Base-by-base conservation (phyloP, 2,329 filamentous ascomycete species). In the Capronia coronata region DNA sequence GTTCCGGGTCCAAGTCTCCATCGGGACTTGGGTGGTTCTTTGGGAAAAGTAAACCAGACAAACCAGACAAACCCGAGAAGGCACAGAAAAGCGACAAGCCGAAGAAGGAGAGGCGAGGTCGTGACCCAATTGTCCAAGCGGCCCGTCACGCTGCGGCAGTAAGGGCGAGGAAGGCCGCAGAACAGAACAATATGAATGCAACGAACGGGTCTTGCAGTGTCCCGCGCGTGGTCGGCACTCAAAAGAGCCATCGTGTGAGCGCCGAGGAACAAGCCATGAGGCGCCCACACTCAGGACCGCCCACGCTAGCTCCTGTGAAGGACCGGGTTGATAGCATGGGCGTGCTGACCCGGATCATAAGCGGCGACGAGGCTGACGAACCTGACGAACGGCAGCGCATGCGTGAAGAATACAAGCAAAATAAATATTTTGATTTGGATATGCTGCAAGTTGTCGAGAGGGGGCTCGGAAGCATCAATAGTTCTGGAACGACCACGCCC, bases 241-340 rank as follows among this genome's bases (percentile, higher is more conserved):
- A 45, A 29, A 48, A 34, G 13, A 46, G 25, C 29, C 19, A 27
- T 21, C 43, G 57, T 38, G 22, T 55, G 18, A 44, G 40, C 7
- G 52, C 56, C 5, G 43, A 48, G 5, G 32, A 54, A 29, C 50
- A 57, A 23, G 52, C 59, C 30, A 43, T 47, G 38, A 29, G 58
- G 4, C 51, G 46, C 22, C 58, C 58, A 11, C 58, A 60, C 39
- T 60, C 58, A 1, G 56, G 58, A 9, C 49, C 52, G 4, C 58
- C 58, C 2, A 43, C 58, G 8, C 25, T 58, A 10, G 29, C 46
- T 37, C 32, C 34, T 9, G 22, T 27, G 14, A 35, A 35, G 19
- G 48, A 47, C 21, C 52, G 46, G 35, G 16, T 27, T 16, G 51
- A 56, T 10, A 27, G 25, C n/a, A 42, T 54, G 32, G 50, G 54